A percentile compares a stretch with the other conserved stretches of the same genome.
Evolutionary conservation across 176 grass and related monocot species (phyloP).

Genomic region (Aegilops umbellulata): DNA sequence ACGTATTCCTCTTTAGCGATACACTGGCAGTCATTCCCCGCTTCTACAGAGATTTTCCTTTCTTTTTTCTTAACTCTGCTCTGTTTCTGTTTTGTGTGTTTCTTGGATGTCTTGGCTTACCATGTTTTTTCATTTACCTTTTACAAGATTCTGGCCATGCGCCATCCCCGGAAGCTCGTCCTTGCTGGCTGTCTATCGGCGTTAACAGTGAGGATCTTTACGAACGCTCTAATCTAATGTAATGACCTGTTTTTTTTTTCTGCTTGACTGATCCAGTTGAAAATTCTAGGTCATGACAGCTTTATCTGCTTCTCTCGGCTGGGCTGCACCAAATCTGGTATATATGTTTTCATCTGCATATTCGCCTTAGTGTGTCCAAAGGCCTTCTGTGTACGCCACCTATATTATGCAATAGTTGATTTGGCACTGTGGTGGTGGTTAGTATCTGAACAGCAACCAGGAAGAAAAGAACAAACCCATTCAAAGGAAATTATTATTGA

Average conservation of each 20-base stretch:
- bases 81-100: not conserved
- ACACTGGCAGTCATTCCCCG: slow-evolving; percentile 10
- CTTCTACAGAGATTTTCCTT: not conserved
- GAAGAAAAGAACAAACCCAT: not conserved
- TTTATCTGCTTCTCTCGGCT: slow-evolving; percentile 81
- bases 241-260: not conserved
- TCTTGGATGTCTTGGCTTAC: not conserved
- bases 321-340: slow-evolving; percentile 97
- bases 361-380: not conserved
- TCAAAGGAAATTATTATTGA: not conserved
- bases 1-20: slow-evolving; percentile 15
- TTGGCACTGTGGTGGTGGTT: not conserved
- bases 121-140: slow-evolving; percentile 13
- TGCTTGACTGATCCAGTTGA: slow-evolving; percentile 4
- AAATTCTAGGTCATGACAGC: slow-evolving; percentile 85
- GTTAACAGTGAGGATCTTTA: slow-evolving; percentile 60
- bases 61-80: not conserved
- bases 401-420: not conserved
- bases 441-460: not conserved
- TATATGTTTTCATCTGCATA: slow-evolving; percentile 3
- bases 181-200: slow-evolving; percentile 71
- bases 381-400: not conserved
- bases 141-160: slow-evolving; percentile 95
- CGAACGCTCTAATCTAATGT: not conserved
- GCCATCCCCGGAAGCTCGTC: slow-evolving; percentile 82